Base-by-base conservation (phyloP, 768 basidiomycete species). In the Strobilomyces dryophilus region DNA sequence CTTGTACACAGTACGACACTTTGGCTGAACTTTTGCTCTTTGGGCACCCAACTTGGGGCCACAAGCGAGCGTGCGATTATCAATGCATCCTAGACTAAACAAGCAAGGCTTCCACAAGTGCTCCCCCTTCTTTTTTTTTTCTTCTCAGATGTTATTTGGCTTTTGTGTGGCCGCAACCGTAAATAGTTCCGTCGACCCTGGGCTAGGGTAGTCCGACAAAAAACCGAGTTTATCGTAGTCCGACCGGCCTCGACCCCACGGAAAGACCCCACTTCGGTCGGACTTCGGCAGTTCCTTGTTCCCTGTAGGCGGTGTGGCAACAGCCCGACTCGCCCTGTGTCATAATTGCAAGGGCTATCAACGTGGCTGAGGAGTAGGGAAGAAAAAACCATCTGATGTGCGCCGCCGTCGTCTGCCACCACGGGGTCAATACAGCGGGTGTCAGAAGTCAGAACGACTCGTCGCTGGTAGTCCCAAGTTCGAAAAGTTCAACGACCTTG, bases 141-240 rank as follows among this genome's bases (percentile, higher is more conserved):
- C 14, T 34, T 32, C 26, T 26, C 42, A 26, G 36, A 29, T 17
- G 31, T 26, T 35, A 39, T 27, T 24, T 44, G 11, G 39, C 26
- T 29, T 43, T 7, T 21, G 18, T 11, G 27, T 49, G 27, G 18
- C n/a, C 32, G 39, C 47, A 37, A 27, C 21, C 20, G 1, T 24
- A 52, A 18, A 18, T 21, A 51, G 32, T 27, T 26, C 31, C 21
- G 15, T 46, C 44, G 27, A 46, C 56, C 44, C 55, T 56, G 32
- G 4, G 24, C 24, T 24, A 24, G 31, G 14, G 11, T 35, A 29
- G n/a, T 43, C 46, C 42, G 48, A 9, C 15, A 15, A 21, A 18
- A 21, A 18, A 39, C n/a, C 47, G 17, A 26, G 37, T 40, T 55
- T 32, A 21, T n/a, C 26, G 44, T 29, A 17, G 12, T n/a, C 18